Evolutionary conservation across 352 stramenopile genomes (phyloP).

Genomic region (Globisporangium orthogonon): DNA sequence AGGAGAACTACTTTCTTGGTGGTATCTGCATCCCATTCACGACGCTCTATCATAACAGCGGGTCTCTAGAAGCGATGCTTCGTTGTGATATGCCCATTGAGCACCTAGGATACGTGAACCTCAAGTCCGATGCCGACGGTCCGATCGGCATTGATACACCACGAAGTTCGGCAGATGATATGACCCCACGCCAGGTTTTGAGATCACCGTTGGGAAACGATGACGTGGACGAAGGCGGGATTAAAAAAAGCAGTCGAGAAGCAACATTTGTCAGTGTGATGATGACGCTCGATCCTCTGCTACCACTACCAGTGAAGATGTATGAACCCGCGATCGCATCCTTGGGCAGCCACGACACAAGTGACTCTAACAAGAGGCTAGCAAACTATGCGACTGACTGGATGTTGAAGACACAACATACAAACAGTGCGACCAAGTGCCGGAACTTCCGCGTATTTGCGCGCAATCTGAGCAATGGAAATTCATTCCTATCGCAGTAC

Average conservation of each 20-base stretch:
- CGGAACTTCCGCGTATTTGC: conserved; percentile 74
- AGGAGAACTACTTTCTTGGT: conserved; percentile 84
- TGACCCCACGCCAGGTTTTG: background rate
- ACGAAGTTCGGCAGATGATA: conserved; percentile 1
- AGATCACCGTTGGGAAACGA: background rate
- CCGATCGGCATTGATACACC: conserved; percentile 5
- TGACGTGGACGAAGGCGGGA: conserved; percentile 21
- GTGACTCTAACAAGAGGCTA: conserved; percentile 17
- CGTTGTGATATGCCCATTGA: conserved; percentile 76
- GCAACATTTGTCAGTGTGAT: conserved; percentile 84
- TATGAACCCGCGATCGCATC: conserved; percentile 14
- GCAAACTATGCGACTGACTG: conserved; percentile 33
- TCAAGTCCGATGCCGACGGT: conserved; percentile 8
- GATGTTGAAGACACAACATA: conserved; percentile 12
- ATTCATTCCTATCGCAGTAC: conserved; percentile 66
- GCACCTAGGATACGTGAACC: conserved; percentile 81
- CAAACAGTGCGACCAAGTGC: conserved; percentile 17
- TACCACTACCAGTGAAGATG: conserved; percentile 36
- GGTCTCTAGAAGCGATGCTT: conserved; percentile 74
- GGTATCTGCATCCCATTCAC: conserved; percentile 83
- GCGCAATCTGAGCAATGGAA: conserved; percentile 54
- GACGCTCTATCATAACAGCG: conserved; percentile 75
- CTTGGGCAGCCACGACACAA: conserved; percentile 10
- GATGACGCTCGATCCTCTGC: conserved; percentile 82
- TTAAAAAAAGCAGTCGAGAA: conserved; percentile 35